Conservation (phyloP, 1,284 basidiomycete species). For the Blastosporella zonata region DNA sequence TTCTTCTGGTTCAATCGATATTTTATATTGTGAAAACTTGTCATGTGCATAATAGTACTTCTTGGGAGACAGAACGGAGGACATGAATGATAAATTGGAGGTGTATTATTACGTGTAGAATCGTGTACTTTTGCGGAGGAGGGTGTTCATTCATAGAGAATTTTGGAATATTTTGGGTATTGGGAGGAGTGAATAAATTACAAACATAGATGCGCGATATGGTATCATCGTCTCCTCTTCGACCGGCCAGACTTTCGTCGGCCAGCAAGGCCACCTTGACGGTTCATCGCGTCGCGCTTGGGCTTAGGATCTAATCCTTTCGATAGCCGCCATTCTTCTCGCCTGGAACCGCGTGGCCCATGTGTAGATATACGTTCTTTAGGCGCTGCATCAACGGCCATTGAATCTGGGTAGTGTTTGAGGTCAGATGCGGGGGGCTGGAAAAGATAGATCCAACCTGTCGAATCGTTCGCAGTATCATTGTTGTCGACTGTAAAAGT, state of each 20-base stretch:
- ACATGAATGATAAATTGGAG: neutral
- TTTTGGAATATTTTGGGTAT: slow-evolving; percentile 1
- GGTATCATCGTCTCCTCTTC: slow-evolving; percentile 58
- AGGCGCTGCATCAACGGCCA: slow-evolving; percentile 47
- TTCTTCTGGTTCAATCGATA: neutral
- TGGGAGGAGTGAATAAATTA: slow-evolving; percentile 3
- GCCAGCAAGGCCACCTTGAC: slow-evolving; percentile 59
- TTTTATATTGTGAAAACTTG: too few relatives aligned
- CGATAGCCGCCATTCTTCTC: slow-evolving; percentile 72
- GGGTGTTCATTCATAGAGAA: slow-evolving; percentile 2
- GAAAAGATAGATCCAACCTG: slow-evolving; percentile 13
- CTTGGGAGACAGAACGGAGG: neutral
- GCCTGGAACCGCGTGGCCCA: slow-evolving; percentile 64
- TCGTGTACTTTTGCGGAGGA: slow-evolving; percentile 9
- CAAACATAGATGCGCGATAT: slow-evolving; percentile 5
- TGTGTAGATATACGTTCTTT: slow-evolving; percentile 64
- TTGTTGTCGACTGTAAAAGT: slow-evolving; percentile 15
- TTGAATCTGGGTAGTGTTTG: slow-evolving; percentile 41
- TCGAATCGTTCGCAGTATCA: slow-evolving; percentile 6
- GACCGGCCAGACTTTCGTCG: slow-evolving; percentile 65
- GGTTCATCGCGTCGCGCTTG: slow-evolving; percentile 55
- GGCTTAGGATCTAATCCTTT: slow-evolving; percentile 62
- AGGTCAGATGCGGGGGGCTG: neutral
- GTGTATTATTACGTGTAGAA: slow-evolving; percentile 5
- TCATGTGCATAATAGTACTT: neutral